phyloP scores from a whole-genome alignment of 2,329 filamentous ascomycete species.

The Diplodia sapinea region DNA sequence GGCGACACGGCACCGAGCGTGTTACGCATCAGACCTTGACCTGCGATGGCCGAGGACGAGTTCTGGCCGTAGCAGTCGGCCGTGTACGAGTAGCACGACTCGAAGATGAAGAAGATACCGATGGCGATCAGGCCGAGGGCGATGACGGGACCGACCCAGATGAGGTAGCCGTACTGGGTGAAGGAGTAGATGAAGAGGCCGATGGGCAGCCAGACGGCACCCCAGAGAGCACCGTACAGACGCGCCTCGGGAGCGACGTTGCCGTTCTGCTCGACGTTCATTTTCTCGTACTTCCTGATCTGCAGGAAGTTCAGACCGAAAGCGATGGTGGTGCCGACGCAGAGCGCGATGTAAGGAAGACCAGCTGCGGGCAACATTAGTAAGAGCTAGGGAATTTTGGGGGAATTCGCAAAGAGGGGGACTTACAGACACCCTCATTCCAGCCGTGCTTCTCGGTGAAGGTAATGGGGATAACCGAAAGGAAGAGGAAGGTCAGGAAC shows the following conservation, averaged over 20 bases:
- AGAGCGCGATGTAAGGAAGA: slow-evolving; percentile 59
- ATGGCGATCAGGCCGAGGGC: slow-evolving; percentile 58
- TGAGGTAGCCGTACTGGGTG: slow-evolving; percentile 57
- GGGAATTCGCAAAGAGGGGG: not conserved
- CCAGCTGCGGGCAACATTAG: slow-evolving; percentile 40
- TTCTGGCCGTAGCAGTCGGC: slow-evolving; percentile 60
- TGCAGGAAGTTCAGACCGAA: slow-evolving; percentile 58
- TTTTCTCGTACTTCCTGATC: slow-evolving; percentile 57
- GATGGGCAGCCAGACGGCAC: slow-evolving; percentile 55
- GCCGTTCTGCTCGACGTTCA: slow-evolving; percentile 46
- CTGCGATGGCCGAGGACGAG: slow-evolving; percentile 53
- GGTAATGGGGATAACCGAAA: slow-evolving; percentile 58
- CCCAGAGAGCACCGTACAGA: slow-evolving; percentile 57
- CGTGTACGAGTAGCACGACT: slow-evolving; percentile 57
- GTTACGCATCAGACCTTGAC: slow-evolving; percentile 60
- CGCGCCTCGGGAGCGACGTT: slow-evolving; percentile 53
- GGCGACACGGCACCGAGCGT: slow-evolving; percentile 60
- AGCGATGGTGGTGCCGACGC: slow-evolving; percentile 56
- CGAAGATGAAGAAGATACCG: slow-evolving; percentile 61
- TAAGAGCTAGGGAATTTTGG: slow-evolving; percentile 12
- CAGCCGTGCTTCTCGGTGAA: slow-evolving; percentile 60
- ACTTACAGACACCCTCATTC: slow-evolving; percentile 53
- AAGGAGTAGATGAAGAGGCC: slow-evolving; percentile 62
- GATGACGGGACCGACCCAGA: slow-evolving; percentile 58
- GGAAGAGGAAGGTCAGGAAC: slow-evolving; percentile 62